Evolutionary conservation across 176 grass and related monocot species (phyloP).

Genomic region (Luzula sylvatica): DNA sequence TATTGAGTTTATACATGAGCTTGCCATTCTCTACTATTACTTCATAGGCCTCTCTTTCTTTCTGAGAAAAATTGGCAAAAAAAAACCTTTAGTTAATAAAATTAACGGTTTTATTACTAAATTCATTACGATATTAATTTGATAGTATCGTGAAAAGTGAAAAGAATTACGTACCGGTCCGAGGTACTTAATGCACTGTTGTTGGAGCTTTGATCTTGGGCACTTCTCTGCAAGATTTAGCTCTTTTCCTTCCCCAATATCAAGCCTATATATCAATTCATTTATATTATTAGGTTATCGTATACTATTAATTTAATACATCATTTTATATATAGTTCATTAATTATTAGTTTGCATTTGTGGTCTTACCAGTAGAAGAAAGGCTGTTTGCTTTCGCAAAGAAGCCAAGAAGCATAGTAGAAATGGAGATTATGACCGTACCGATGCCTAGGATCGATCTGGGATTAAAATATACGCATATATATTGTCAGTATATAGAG

Average conservation of each 20-base stretch:
- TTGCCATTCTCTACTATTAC: constrained; percentile 54
- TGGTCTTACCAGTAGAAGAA: constrained; percentile 75
- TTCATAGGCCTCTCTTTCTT: constrained; percentile 86
- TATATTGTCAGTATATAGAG: not conserved
- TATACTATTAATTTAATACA: not conserved
- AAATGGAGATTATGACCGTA: constrained; percentile 88
- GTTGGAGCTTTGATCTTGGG: constrained; percentile 47
- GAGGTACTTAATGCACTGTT: constrained; percentile 93
- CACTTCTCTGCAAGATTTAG: constrained; percentile 57
- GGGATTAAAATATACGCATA: constrained; percentile 14
- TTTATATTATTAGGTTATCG: not conserved
- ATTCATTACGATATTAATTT: not conserved
- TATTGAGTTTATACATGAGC: constrained; percentile 57
- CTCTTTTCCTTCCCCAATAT: constrained; percentile 79
- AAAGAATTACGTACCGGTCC: constrained; percentile 62
- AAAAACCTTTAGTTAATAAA: not conserved
- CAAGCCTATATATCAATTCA: constrained; percentile 39
- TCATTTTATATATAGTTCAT: not conserved
- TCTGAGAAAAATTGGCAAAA: constrained; percentile 29
- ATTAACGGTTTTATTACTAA: not conserved
- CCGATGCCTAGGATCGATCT: constrained; percentile 92
- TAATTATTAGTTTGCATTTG: not conserved
- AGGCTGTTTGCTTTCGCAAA: constrained; percentile 73
- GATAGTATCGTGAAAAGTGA: constrained; percentile 2
- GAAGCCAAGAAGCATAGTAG: constrained; percentile 87